Conservation (phyloP, 2,329 filamentous ascomycete genomes). For the Myrmaecium sp. region DNA sequence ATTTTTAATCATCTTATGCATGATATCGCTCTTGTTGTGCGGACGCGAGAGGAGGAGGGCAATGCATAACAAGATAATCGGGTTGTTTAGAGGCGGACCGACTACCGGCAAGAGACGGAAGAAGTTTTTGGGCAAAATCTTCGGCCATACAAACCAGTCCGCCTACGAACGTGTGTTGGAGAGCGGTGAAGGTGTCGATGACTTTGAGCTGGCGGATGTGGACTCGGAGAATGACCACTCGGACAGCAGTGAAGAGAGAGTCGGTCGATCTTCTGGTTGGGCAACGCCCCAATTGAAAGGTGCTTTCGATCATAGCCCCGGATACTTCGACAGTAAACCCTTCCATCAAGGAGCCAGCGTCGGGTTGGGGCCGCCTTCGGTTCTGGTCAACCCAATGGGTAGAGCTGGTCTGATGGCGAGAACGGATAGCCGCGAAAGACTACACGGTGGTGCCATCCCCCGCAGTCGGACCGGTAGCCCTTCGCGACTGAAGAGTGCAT, state of each 20-base stretch:
- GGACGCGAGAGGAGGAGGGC: conserved; percentile 56
- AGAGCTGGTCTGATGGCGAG: conserved; percentile 60
- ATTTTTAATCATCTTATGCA: conserved; percentile 55
- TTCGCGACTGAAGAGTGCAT: conserved; percentile 24
- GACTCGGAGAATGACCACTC: conserved; percentile 46
- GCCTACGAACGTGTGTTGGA: conserved; percentile 73
- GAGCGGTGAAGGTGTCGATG: conserved; percentile 49
- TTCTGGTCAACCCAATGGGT: conserved; percentile 29
- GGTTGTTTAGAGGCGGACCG: conserved; percentile 24
- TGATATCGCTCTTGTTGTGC: conserved; percentile 57
- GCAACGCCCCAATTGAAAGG: conserved; percentile 47
- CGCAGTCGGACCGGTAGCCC: conserved; percentile 31
- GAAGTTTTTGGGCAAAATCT: conserved; percentile 38
- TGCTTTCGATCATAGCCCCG: conserved; percentile 5
- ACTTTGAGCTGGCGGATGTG: conserved; percentile 62
- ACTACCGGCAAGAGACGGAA: conserved; percentile 12
- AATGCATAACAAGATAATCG: conserved; percentile 39
- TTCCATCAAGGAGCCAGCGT: conserved; percentile 14
- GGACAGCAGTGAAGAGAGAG: conserved; percentile 40
- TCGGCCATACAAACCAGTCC: conserved; percentile 32
- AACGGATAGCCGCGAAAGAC: conserved; percentile 71
- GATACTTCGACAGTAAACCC: conserved; percentile 11
- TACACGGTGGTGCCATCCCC: conserved; percentile 41
- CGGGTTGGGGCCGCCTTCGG: conserved; percentile 13
- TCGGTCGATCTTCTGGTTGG: conserved; percentile 48